Evolutionary conservation across 192 early-diverging fungal species (phyloP).

Genomic region (Coemansia sp.): DNA sequence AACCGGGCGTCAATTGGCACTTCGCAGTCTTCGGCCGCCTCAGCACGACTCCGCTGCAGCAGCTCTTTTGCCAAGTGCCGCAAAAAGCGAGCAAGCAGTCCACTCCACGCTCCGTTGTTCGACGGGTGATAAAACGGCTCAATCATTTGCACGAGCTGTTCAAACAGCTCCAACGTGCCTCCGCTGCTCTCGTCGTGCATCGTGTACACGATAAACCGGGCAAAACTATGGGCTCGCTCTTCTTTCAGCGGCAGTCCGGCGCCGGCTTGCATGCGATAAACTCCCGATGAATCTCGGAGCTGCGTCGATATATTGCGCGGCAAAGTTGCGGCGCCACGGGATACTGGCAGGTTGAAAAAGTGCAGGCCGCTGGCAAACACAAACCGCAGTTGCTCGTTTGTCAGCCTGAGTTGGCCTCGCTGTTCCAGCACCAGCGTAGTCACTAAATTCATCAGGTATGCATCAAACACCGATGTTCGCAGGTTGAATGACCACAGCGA

Average conservation of each 20-base stretch:
- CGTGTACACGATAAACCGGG: constrained; percentile 78
- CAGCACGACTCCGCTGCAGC: constrained; percentile 56
- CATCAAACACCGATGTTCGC: constrained; percentile 61
- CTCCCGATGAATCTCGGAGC: constrained; percentile 29
- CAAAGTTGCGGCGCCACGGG: constrained; percentile 19
- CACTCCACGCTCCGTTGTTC: constrained; percentile 87
- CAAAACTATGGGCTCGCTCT: constrained; percentile 59
- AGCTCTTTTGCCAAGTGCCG: constrained; percentile 68
- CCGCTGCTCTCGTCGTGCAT: constrained; percentile 58
- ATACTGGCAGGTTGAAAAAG: constrained; percentile 43
- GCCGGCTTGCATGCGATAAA: constrained; percentile 38
- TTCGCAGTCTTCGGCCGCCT: constrained; percentile 23
- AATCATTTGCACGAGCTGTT: constrained; percentile 76
- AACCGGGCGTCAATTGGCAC: constrained; percentile 28
- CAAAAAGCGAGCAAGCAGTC: constrained; percentile 68
- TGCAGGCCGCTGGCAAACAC: constrained; percentile 53
- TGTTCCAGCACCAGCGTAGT: constrained; percentile 63
- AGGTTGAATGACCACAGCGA: constrained; percentile 78
- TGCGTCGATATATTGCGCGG: constrained; percentile 18
- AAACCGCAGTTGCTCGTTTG: constrained; percentile 46
- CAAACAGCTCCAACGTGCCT: constrained; percentile 62
- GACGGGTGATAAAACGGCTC: constrained; percentile 92
- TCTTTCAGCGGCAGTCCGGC: constrained; percentile 40
- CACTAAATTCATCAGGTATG: constrained; percentile 71
- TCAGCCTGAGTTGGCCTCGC: constrained; percentile 32